A percentile compares a stretch with the other conserved stretches of the same genome.
Conservation (phyloP, 2,329 filamentous ascomycete species). For the Podosphaera leucotricha region DNA sequence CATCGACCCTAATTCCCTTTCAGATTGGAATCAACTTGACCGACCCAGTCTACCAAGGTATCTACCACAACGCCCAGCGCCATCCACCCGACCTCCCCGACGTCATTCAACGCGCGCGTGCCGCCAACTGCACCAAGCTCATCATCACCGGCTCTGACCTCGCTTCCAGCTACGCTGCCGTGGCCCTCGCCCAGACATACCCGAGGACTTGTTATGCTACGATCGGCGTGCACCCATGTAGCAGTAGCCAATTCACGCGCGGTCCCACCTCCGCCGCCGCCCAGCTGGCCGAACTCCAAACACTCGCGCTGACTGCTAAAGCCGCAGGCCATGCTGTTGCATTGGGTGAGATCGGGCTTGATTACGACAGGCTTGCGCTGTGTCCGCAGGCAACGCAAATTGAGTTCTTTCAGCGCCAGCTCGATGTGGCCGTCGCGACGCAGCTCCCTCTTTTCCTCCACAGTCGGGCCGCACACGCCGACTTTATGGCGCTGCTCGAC, state of each 20-base stretch:
- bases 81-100: slow-evolving; percentile 52
- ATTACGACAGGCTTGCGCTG: slow-evolving; percentile 79
- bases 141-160: slow-evolving; percentile 87
- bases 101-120: slow-evolving; percentile 54
- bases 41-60: slow-evolving; percentile 69
- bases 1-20: slow-evolving; percentile 1
- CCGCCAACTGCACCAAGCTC: slow-evolving; percentile 66
- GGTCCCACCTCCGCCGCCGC: slow-evolving; percentile 24
- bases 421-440: slow-evolving; percentile 21
- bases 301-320: slow-evolving; percentile 32
- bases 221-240: slow-evolving; percentile 84
- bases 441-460: slow-evolving; percentile 79
- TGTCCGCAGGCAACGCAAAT: slow-evolving; percentile 59
- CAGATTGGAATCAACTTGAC: slow-evolving; percentile 88
- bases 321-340: slow-evolving; percentile 31
- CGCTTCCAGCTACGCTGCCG: slow-evolving; percentile 48
- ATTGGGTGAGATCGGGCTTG: slow-evolving; percentile 86
- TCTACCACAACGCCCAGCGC: slow-evolving; percentile 55
- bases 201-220: slow-evolving; percentile 70
- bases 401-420: slow-evolving; percentile 61
- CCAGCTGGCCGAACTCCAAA: slow-evolving; percentile 31
- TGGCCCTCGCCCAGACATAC: slow-evolving; percentile 49
- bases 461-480: slow-evolving; percentile 62
- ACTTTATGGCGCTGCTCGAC: slow-evolving; percentile 53
- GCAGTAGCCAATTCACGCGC: slow-evolving; percentile 51